Evolutionary conservation across 2,329 filamentous ascomycete genomes (phyloP).

Genomic region (Trichoderma koningiopsis): DNA sequence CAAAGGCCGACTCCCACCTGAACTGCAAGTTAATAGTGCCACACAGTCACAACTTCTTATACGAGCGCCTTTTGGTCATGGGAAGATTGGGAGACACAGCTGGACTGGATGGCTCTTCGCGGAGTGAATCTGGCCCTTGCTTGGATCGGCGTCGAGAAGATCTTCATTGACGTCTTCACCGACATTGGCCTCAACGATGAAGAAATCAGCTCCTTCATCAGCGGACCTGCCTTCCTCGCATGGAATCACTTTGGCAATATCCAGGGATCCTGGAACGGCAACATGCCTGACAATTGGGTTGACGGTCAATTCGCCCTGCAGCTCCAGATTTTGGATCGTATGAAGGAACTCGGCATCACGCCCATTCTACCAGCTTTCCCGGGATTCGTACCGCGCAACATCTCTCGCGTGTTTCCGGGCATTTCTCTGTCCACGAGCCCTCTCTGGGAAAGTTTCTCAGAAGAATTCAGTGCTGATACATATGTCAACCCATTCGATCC

Average conservation of each 20-base stretch:
- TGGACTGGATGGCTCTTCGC: conserved; percentile 55
- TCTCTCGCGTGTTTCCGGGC: conserved; percentile 45
- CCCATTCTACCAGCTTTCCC: conserved; percentile 54
- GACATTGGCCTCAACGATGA: conserved; percentile 47
- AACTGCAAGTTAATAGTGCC: background rate
- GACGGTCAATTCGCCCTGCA: conserved; percentile 50
- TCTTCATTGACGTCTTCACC: conserved; percentile 50
- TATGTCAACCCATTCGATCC: conserved; percentile 52
- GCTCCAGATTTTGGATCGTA: conserved; percentile 50
- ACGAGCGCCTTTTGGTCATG: conserved; percentile 54
- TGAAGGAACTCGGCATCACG: conserved; percentile 56
- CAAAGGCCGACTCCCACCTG: background rate
- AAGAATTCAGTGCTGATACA: conserved; percentile 47
- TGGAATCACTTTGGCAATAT: conserved; percentile 59
- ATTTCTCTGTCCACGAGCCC: conserved; percentile 49
- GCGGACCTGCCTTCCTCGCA: conserved; percentile 52
- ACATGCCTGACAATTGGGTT: conserved; percentile 49
- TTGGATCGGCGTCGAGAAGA: conserved; percentile 55
- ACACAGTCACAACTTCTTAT: conserved; percentile 52
- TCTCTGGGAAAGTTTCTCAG: conserved; percentile 46
- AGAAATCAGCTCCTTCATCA: conserved; percentile 50
- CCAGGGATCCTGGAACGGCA: conserved; percentile 51
- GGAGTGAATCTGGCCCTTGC: conserved; percentile 54
- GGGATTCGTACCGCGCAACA: conserved; percentile 49
- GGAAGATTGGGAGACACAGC: conserved; percentile 54